Percentiles rank a stretch among this genome's conserved stretches.
Evolutionary conservation across 129 eudicot genomes (phyloP).

Genomic region (Escallonia herrerae): DNA sequence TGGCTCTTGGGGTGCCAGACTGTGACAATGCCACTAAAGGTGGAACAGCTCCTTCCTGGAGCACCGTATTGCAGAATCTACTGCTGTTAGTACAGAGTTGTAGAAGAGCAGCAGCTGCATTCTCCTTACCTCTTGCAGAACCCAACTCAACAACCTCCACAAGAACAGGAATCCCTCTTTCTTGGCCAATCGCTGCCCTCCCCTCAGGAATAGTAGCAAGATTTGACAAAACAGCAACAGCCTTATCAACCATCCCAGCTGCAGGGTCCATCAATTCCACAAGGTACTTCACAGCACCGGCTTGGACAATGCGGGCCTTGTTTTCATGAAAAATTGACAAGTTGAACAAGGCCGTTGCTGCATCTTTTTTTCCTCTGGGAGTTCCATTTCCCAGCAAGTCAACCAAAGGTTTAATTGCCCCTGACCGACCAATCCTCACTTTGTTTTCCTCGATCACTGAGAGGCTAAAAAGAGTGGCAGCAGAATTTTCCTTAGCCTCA

Average conservation of each 20-base stretch:
- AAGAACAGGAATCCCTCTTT: constrained; percentile 73
- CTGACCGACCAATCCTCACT: constrained; percentile 63
- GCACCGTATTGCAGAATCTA: constrained; percentile 61
- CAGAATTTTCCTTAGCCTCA: constrained; percentile 86
- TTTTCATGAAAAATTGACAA: constrained; percentile 74
- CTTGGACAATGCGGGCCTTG: constrained; percentile 68
- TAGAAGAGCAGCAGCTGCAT: constrained; percentile 87
- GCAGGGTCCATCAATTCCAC: constrained; percentile 98
- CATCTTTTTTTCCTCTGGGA: constrained; percentile 88
- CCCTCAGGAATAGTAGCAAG: constrained; percentile 82
- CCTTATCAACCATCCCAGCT: constrained; percentile 93
- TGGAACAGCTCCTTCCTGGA: constrained; percentile 90
- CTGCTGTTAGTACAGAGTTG: constrained; percentile 77
- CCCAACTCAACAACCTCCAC: constrained; percentile 94
- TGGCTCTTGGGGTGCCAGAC: constrained; percentile 86
- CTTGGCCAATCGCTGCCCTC: constrained; percentile 68
- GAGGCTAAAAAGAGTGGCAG: constrained; percentile 90
- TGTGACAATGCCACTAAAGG: constrained; percentile 77
- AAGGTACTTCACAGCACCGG: constrained; percentile 76
- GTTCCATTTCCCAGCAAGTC: constrained; percentile 74
- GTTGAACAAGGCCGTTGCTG: constrained; percentile 83
- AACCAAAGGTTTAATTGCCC: constrained; percentile 83
- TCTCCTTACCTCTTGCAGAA: constrained; percentile 91
- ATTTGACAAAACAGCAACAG: constrained; percentile 83
- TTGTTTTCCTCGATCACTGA: constrained; percentile 81